Conservation (phyloP, 129 eudicot species). For the Saposhnikovia divaricata region DNA sequence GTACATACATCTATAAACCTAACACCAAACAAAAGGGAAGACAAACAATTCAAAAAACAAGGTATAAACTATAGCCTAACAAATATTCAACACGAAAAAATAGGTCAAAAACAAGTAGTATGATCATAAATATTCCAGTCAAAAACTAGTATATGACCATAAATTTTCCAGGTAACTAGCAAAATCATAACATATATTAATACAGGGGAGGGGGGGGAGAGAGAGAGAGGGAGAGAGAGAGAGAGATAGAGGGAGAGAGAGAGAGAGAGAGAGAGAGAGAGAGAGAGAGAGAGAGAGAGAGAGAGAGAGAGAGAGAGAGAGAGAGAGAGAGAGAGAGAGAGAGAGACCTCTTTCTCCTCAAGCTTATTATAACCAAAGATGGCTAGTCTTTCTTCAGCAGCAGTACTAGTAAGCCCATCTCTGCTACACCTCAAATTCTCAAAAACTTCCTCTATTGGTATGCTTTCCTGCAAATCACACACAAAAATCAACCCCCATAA, state of each 20-base stretch:
- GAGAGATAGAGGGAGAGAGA: too few species aligned
- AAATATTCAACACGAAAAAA: constrained; percentile 1
- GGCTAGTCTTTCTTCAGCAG: constrained; percentile 80
- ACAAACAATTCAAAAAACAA: background rate
- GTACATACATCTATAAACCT: background rate
- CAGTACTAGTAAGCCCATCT: constrained; percentile 72
- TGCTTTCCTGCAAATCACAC: constrained; percentile 64
- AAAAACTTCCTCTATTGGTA: constrained; percentile 96
- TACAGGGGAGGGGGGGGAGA: too few species aligned
- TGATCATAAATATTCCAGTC: background rate
- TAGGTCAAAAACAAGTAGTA: background rate
- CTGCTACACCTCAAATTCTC: constrained; percentile 95
- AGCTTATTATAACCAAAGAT: constrained; percentile 97
- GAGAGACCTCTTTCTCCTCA: constrained; percentile 78
- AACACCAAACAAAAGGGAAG: background rate
- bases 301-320: background rate
- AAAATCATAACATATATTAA: background rate
- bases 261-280: too few species aligned
- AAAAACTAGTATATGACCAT: background rate
- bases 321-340: background rate
- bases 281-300: too few species aligned
- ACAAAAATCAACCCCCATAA: background rate
- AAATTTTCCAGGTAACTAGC: background rate
- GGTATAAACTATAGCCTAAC: too few species aligned
- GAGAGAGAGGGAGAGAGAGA: too few species aligned